Evolutionary conservation across 208 protist genomes (phyloP).

Genomic region (Wallacemonas collosoma): DNA sequence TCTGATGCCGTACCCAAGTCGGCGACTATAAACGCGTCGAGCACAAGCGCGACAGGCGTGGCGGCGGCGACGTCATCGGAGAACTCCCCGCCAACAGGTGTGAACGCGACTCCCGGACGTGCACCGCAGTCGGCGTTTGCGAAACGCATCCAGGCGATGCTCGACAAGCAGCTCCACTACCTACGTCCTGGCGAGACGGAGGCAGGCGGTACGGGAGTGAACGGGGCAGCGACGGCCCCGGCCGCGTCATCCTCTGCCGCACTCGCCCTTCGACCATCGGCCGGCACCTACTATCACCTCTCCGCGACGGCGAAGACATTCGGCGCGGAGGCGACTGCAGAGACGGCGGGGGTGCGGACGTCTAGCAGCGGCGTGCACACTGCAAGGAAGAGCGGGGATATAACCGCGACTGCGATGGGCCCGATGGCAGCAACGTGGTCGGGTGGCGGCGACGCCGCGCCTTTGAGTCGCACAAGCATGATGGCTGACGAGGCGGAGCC

Average conservation of each 20-base stretch:
- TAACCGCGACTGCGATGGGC: too few relatives aligned
- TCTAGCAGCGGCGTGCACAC: background rate
- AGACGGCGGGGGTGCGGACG: too few relatives aligned
- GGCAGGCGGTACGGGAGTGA: background rate
- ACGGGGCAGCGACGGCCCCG: conserved; percentile 19
- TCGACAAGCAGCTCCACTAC: conserved; percentile 30
- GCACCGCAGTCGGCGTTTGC: conserved; percentile 40
- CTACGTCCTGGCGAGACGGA: background rate
- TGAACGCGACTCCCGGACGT: background rate
- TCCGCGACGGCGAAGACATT: conserved; percentile 10
- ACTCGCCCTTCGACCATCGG: background rate
- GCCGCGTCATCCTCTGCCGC: background rate
- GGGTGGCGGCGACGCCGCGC: background rate
- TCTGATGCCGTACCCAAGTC: too few relatives aligned
- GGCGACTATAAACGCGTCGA: too few relatives aligned
- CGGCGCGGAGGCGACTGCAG: background rate
- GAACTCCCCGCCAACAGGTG: too few relatives aligned
- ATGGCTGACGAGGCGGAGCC: conserved; percentile 4
- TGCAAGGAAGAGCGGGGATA: too few relatives aligned
- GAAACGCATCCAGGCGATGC: conserved; percentile 53
- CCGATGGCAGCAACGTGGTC: background rate
- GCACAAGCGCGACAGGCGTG: background rate
- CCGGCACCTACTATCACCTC: conserved; percentile 8
- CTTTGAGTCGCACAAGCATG: background rate
- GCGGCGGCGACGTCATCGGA: background rate